These are phyloP conservation scores for Pseudocercospora vitis DNA, from an alignment of 2,329 filamentous ascomycete species.

Conservation along the genomic window DNA sequence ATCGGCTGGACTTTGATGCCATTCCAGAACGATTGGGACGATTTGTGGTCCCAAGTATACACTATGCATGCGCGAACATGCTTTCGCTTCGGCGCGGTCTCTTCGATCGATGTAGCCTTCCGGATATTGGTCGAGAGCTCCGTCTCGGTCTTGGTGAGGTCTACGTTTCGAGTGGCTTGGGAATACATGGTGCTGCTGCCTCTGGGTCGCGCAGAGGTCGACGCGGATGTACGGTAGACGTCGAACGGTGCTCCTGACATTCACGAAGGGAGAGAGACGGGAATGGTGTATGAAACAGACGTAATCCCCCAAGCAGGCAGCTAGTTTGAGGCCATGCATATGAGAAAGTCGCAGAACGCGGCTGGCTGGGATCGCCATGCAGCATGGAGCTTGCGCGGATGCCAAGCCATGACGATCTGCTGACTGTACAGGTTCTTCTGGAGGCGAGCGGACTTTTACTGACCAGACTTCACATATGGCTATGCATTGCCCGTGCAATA, in stretches of 20 bases:
- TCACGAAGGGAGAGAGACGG: slow-evolving; percentile 11
- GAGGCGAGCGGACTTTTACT: too few relatives aligned
- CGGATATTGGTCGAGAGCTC: slow-evolving; percentile 67
- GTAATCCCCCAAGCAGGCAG: slow-evolving; percentile 21
- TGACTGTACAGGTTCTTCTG: not conserved
- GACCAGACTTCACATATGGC: too few relatives aligned
- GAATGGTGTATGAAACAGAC: slow-evolving; percentile 4
- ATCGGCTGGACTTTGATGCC: slow-evolving; percentile 99
- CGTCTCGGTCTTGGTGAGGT: slow-evolving; percentile 66
- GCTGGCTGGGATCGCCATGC: not conserved
- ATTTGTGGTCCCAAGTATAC: slow-evolving; percentile 99
- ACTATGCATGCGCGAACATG: slow-evolving; percentile 98
- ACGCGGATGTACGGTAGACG: slow-evolving; percentile 20
- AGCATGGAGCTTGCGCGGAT: not conserved
- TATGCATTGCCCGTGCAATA: too few relatives aligned
- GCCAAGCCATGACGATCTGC: not conserved
- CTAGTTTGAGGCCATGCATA: slow-evolving; percentile 5
- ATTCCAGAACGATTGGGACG: slow-evolving; percentile 90
- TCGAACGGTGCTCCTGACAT: slow-evolving; percentile 19
- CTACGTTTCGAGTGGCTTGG: slow-evolving; percentile 54
- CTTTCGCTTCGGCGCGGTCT: slow-evolving; percentile 74
- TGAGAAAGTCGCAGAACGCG: not conserved
- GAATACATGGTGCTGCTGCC: slow-evolving; percentile 36
- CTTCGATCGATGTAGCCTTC: slow-evolving; percentile 61
- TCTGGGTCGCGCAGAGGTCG: slow-evolving; percentile 4